A percentile compares a stretch with the other conserved stretches of the same genome.
Evolutionary conservation across 1,139 yeast genomes (phyloP).

Genomic region (Candida sanyaensis): DNA sequence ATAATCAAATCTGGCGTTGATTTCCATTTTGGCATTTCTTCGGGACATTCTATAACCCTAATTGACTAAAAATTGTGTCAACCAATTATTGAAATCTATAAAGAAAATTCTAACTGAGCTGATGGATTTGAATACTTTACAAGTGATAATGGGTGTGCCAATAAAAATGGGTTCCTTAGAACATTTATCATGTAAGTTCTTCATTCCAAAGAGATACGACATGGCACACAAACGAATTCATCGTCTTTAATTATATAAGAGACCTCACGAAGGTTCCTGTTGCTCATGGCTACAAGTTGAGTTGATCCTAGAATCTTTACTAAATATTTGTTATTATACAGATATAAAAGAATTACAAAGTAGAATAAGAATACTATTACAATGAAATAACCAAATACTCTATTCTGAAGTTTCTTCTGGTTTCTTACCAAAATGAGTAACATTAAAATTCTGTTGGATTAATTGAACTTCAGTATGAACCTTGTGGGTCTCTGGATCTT

Average conservation of each 20-base stretch:
- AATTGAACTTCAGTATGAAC: conserved; percentile 29
- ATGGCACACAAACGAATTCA: conserved; percentile 76
- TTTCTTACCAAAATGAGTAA: conserved; percentile 40
- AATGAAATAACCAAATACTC: neutral
- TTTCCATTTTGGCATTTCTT: conserved; percentile 77
- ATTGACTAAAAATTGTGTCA: conserved; percentile 63
- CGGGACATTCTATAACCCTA: conserved; percentile 64
- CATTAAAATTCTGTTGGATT: conserved; percentile 39
- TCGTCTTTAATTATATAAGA: conserved; percentile 72
- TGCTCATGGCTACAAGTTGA: conserved; percentile 70
- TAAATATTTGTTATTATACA: neutral
- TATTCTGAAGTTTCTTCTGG: conserved; percentile 16
- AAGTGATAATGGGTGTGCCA: conserved; percentile 88
- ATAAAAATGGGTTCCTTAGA: conserved; percentile 79
- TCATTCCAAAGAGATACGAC: conserved; percentile 60
- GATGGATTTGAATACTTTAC: conserved; percentile 90
- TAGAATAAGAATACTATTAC: neutral
- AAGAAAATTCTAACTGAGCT: conserved; percentile 67
- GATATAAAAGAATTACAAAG: neutral
- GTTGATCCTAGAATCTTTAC: conserved; percentile 24
- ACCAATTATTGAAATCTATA: conserved; percentile 57
- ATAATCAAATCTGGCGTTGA: conserved; percentile 55
- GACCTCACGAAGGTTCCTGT: conserved; percentile 78
- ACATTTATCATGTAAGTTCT: conserved; percentile 71
- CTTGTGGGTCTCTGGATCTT: conserved; percentile 31